Percentiles rank a stretch among this genome's conserved stretches.
phyloP scores from a whole-genome alignment of 257 asterid species.

The Schizonepeta tenuifolia region DNA sequence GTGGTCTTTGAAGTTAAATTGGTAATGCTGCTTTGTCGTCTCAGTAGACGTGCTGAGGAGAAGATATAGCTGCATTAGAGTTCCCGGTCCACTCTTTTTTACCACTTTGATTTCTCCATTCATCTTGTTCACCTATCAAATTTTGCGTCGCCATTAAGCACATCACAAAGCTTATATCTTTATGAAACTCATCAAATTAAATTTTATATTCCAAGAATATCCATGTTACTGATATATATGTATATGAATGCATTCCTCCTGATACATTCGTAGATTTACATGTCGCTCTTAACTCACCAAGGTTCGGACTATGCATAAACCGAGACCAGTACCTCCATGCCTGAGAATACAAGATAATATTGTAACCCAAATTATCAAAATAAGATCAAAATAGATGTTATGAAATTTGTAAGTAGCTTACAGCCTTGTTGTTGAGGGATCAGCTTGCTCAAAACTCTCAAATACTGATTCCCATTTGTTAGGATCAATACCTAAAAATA shows the following conservation, averaged over 20 bases:
- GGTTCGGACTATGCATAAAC: constrained; percentile 91
- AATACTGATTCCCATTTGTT: constrained; percentile 96
- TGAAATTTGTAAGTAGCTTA: constrained; percentile 42
- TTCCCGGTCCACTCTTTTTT: constrained; percentile 77
- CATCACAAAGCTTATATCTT: too few relatives aligned
- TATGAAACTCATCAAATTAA: too few relatives aligned
- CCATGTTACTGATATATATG: background rate
- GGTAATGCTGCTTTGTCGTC: constrained; percentile 49
- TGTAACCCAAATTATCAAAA: constrained; percentile 11
- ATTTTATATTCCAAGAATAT: constrained; percentile 7
- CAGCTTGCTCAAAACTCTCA: constrained; percentile 97
- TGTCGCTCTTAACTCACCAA: constrained; percentile 58
- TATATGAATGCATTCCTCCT: too few relatives aligned
- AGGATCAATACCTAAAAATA: constrained; percentile 75
- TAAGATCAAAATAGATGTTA: background rate
- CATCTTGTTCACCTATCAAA: constrained; percentile 81
- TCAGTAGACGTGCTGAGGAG: constrained; percentile 56
- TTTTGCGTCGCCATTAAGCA: constrained; percentile 24
- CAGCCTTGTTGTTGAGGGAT: constrained; percentile 95
- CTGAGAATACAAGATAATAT: constrained; percentile 40
- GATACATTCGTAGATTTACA: background rate
- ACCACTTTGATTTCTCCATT: constrained; percentile 92
- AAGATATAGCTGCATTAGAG: constrained; percentile 77
- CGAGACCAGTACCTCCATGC: constrained; percentile 99
- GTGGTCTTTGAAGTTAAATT: constrained; percentile 54